Evolutionary conservation across 805 yeast genomes (phyloP), one percentile per base, ranked within the genome.

Genomic region (Kluyveromyces nonfermentans): DNA sequence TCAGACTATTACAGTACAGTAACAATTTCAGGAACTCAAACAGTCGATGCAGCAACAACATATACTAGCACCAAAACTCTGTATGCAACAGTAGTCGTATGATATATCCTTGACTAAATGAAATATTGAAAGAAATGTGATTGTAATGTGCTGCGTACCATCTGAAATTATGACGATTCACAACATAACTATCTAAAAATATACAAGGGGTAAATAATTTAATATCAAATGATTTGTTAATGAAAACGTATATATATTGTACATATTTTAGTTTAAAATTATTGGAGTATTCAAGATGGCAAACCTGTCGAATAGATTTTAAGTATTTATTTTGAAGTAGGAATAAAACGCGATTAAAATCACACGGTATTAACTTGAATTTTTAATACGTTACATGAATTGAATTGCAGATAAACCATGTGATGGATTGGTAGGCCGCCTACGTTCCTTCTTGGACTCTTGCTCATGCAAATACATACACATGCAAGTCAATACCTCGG

Each of bases 21-120:
- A 5, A 59, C 59, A 42, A 42, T 61, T 18, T 59, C 63, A 1
- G 57, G 49, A 15, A 44, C 50, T 18, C 59, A 57, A 44, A 51
- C 63, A 10, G 54, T 62, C 7, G 64, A 60, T 55, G 64, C 64
- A 14, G 60, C 60, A n/a, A 58, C 64, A 6, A 62, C 66, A 10
- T 48, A 57, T 37, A 61, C 65, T 7, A 59, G 61, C 37, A 60
- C 64, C 7, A 54, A 47, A 35, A 51, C 55, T 4, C 50, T 52
- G 7, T 56, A 52, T 40, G 47, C 50, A 30, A 61, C 65, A 7
- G 36, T 55, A 22, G 12, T 25, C 30, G 30, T 25, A 10, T 25
- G 30, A 25, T 25, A 2, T 6, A 6, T 10, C 30, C 30, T 10
- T 6, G 12, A 14, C 7, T 25, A 25, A n/a, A n/a, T n/a, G n/a